phyloP scores from a whole-genome alignment of 129 eudicot genomes.

The Saposhnikovia divaricata region DNA sequence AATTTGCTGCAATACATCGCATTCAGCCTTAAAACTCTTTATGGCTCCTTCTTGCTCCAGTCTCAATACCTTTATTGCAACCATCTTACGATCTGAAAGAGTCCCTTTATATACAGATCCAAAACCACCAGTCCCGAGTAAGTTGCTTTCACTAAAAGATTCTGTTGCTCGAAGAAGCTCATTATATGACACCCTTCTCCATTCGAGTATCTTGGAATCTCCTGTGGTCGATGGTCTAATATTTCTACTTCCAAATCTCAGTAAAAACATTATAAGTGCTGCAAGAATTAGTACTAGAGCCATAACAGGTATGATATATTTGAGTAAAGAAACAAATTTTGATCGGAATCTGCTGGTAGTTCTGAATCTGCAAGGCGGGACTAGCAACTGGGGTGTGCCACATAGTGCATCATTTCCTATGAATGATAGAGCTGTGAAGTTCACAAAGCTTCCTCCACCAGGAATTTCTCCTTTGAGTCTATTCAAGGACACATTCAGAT shows the following conservation, averaged over 20 bases:
- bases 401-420: conserved; percentile 18
- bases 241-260: not conserved
- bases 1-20: conserved; percentile 32
- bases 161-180: conserved; percentile 34
- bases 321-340: not conserved
- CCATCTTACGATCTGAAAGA: conserved; percentile 17
- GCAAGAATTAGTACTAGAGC: not conserved
- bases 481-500: conserved; percentile 16
- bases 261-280: not conserved
- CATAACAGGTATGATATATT: conserved; percentile 15
- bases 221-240: no score
- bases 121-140: conserved; percentile 10
- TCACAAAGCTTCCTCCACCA: conserved; percentile 5
- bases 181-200: conserved; percentile 29
- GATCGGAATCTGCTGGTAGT: not conserved
- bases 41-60: conserved; percentile 21
- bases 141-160: conserved; percentile 7
- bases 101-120: conserved; percentile 19
- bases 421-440: conserved; percentile 13
- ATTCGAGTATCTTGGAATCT: not conserved
- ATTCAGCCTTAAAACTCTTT: conserved; percentile 41
- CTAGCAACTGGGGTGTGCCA: conserved; percentile 18
- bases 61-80: conserved; percentile 37
- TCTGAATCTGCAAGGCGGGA: conserved; percentile 8
- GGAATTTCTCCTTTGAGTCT: conserved; percentile 13